These are phyloP conservation scores for Podospora appendiculata DNA, from an alignment of 495 filamentous ascomycete genomes.

Conservation along the genomic window DNA sequence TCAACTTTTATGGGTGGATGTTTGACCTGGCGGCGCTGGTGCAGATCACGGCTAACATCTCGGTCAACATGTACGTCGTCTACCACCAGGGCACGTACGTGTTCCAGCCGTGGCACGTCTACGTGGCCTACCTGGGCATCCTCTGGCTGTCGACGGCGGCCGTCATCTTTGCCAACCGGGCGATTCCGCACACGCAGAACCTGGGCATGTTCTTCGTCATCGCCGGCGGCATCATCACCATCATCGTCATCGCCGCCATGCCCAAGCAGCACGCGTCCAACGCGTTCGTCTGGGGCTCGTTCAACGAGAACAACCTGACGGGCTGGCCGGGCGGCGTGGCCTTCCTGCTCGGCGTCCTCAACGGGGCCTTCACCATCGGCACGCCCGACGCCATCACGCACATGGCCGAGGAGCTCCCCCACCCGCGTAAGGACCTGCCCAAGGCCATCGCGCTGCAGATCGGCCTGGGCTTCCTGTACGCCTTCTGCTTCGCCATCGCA, in stretches of 20 bases:
- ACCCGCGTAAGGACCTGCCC: constrained; percentile 56
- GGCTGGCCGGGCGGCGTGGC: constrained; percentile 67
- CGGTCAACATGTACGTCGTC: constrained; percentile 62
- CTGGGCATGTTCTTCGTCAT: constrained; percentile 64
- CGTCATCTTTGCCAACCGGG: constrained; percentile 62
- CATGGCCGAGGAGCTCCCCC: constrained; percentile 74
- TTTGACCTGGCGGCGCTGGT: constrained; percentile 59
- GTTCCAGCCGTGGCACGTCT: constrained; percentile 65
- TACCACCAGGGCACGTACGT: constrained; percentile 55
- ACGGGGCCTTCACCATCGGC: constrained; percentile 79
- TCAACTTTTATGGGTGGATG: constrained; percentile 75
- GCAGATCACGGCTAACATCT: constrained; percentile 60
- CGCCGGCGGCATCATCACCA: constrained; percentile 59
- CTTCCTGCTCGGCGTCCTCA: constrained; percentile 75
- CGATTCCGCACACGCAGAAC: constrained; percentile 58
- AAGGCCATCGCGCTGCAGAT: constrained; percentile 54
- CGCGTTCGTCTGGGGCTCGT: constrained; percentile 51
- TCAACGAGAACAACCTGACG: constrained; percentile 55
- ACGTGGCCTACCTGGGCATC: constrained; percentile 58
- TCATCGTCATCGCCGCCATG: constrained; percentile 71
- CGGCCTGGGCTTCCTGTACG: constrained; percentile 53
- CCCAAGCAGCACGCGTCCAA: constrained; percentile 53
- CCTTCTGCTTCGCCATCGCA: constrained; percentile 67
- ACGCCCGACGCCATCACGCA: constrained; percentile 56
- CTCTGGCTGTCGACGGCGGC: constrained; percentile 57